Base-by-base conservation (phyloP, 2,329 filamentous ascomycete species). In the Calonectria fujianensis region DNA sequence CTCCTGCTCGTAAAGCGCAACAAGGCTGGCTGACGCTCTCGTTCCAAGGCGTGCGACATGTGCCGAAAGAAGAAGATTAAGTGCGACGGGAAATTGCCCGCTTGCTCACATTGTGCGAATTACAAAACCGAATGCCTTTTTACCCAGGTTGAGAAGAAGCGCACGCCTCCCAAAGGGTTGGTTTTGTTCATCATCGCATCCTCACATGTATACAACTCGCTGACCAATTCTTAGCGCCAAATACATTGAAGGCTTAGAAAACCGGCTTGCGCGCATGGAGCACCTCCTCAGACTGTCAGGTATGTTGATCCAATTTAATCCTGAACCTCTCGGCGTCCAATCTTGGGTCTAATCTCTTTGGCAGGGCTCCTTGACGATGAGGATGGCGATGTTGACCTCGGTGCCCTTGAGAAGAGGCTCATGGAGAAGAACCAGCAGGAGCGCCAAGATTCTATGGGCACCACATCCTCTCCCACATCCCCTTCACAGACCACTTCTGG, bases 111-210 rank as follows among this genome's bases (percentile, higher is more conserved):
- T 86, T 99, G 96, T 85, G 94, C 94, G 84, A 98, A 98, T 85
- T 98, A 98, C 89, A 98, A 98, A 89, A 98, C 96, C 7, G 96
- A 98, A 81, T 99, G 96, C 85, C 92, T 98, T 80, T 98, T 98
- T 83, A 98, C 97, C 0, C 96, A 98, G 84, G 96, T 98, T 48
- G 97, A 99, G 88, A 99, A 99, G 92, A 99, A 99, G 90, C 92
- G 97, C 74, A 97, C 94, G 85, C 96, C 97, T 69, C 97, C 96
- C 1, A 99, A 98, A 89, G 96, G 97, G 96, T 98, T 90, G 78
- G 91, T 69, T 29, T 66, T 45, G 39, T 64, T 45, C 48, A 37
- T 18, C 31, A 31, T 29, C 65, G 20, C 24, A 50, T 39, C 24
- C 16, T 50, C 11, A 16, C 39, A 52, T 67, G 41, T 52, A 35